Base-by-base conservation (phyloP, 495 filamentous ascomycete species). In the Daldinia grandis region DNA sequence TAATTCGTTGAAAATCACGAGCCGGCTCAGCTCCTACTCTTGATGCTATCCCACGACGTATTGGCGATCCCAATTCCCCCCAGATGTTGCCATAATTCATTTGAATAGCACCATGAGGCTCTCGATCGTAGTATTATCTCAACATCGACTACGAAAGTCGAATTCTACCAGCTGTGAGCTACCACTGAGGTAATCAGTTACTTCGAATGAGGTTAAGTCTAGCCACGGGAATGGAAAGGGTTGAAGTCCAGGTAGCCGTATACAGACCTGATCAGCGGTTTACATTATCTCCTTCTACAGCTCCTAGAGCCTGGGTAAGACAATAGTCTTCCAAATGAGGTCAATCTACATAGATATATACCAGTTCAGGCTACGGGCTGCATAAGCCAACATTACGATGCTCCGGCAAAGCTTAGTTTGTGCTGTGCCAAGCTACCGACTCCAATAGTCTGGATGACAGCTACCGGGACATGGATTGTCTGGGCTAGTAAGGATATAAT, bases 1-100 rank as follows among this genome's bases (percentile, higher is more conserved):
- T 1, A 35, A 4, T 14, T 14, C 33, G 4, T 35, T 14, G 0
- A 14, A 12, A 35, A 35, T 35, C 33, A 35, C 33, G 14, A 35
- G 33, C 10, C 12, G 4, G 0, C 33, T 35, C 12, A 14, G 12
- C 10, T 53, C 24, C 3, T 14, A 10, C 3, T 28, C 15, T 27
- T 27, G 21, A 28, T 25, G 27, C 38, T 28, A 61, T 56, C 49
- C 64, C 38, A 44, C 28, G 38, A 38, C n/a, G 12, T 56, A 0
- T 19, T 15, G 64, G 21, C 50, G 64, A 68, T 68, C 64, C 10
- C 31, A 68, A 68, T 68, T 35, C 53, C 30, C 53, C 38, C 28
- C 42, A 44, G 17, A 62, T 68, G 64, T 55, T 62, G 50, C 21
- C 57, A 68, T 68, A 17, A 8, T 12, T 19, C 35, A 12, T 28